Evolutionary conservation across 352 stramenopile species (phyloP), one percentile per base, ranked within the genome.

Genomic region (Phytophthora lateralis): DNA sequence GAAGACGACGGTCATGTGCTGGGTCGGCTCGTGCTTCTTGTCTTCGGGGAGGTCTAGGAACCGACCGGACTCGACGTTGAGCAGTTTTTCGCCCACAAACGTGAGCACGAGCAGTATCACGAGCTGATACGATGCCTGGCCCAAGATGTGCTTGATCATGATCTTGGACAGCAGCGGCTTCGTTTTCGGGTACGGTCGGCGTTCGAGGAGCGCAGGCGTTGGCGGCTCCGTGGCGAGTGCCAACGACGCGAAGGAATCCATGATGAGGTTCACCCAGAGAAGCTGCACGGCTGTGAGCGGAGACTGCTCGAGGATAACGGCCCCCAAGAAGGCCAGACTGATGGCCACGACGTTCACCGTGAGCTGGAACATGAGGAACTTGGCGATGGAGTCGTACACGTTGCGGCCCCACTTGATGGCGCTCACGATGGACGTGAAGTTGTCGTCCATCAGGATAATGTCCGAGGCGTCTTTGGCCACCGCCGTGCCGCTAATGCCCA

Each of bases 191-290:
- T 98, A 98, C 15, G 97, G 97, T 9, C 77, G 75, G n/a, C 96
- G 85, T 11, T 97, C 80, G 3, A 99, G 77, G n/a, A 99, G 71
- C 18, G 93, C 82, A 1, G 75, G 41, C 0, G 82, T 96, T 6
- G 97, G 96, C 6, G 85, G 78, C 70, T 99, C 96, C 1, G 96
- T 99, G 21, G 94, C 96, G 15, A 99, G 81, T 5, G 97, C 96
- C 17, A 99, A 66, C 11, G 96, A 97, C 17, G 95, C 96, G 63
- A 99, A 97, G 6, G 95, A 98, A 69, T 99, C 97, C 96, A 99
- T 99, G 70, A 99, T 98, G 15, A 99, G 78, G 66, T 99, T 99
- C 42, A 99, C 95, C 97, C 97, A 99, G 0, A 99, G 78, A 82
- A 99, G 91, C 73, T 98, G 97, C 6, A 99, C 90, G 7, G 97